Conservation (phyloP, 495 filamentous ascomycete species). For the Penicillium roqueforti region DNA sequence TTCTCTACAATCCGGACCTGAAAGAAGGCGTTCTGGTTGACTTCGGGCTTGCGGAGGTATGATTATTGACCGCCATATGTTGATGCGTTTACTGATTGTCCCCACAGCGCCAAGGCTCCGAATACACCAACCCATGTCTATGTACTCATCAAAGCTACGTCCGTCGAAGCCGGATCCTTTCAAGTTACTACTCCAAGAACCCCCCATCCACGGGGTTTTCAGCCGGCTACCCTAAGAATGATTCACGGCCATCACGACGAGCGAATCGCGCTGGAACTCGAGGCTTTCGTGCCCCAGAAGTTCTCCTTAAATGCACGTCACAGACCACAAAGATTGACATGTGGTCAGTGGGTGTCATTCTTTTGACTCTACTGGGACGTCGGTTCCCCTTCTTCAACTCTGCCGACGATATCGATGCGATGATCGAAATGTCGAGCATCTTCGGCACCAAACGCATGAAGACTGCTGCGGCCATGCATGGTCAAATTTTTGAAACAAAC, state of each 20-base stretch:
- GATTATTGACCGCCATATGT: slow-evolving; percentile 3
- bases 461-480: slow-evolving; percentile 74
- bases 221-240: slow-evolving; percentile 75
- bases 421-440: slow-evolving; percentile 94
- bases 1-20: slow-evolving; percentile 83
- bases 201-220: slow-evolving; percentile 42
- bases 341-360: slow-evolving; percentile 93
- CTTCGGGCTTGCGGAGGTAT: slow-evolving; percentile 84
- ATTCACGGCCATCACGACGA: slow-evolving; percentile 78
- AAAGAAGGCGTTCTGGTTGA: slow-evolving; percentile 88
- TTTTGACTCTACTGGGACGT: slow-evolving; percentile 81
- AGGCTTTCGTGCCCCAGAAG: slow-evolving; percentile 93
- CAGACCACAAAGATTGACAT: slow-evolving; percentile 97
- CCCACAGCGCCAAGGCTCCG: slow-evolving; percentile 39
- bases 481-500: slow-evolving; percentile 81
- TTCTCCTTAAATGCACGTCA: slow-evolving; percentile 93
- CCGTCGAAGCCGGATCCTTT: slow-evolving; percentile 36
- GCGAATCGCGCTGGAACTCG: slow-evolving; percentile 96
- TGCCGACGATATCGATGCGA: slow-evolving; percentile 90
- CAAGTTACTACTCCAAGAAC: slow-evolving; percentile 44
- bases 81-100: slow-evolving; percentile 1
- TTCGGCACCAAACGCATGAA: slow-evolving; percentile 86
- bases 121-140: slow-evolving; percentile 40
- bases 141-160: slow-evolving; percentile 37
- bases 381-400: slow-evolving; percentile 99